Evolutionary conservation across 306 rosid species (phyloP).

Genomic region (Cucumis hystrix): DNA sequence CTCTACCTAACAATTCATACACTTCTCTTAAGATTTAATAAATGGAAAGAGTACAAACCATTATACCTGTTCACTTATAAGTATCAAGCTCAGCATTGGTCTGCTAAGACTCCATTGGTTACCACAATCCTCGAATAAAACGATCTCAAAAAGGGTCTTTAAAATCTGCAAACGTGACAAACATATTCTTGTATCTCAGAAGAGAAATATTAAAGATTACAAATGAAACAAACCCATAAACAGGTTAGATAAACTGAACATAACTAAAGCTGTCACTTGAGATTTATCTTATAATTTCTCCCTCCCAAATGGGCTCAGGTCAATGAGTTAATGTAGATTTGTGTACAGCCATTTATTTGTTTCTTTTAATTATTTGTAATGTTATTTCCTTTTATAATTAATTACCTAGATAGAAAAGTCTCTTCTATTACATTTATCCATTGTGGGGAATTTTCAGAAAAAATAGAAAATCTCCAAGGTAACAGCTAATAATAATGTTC

Average conservation of each 20-base stretch:
- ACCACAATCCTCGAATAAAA: conserved; percentile 70
- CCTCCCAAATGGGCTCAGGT: not conserved
- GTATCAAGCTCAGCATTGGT: conserved; percentile 78
- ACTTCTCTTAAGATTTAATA: not conserved
- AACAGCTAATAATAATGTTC: not conserved
- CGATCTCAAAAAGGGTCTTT: conserved; percentile 80
- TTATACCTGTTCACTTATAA: conserved; percentile 66
- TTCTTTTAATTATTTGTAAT: too few species aligned
- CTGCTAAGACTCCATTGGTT: conserved; percentile 83
- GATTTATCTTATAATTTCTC: not conserved
- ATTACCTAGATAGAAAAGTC: too few species aligned
- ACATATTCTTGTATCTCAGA: not conserved
- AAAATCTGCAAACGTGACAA: conserved; percentile 31
- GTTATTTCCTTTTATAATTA: too few species aligned
- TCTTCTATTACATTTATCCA: too few species aligned
- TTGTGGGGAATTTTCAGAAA: too few species aligned
- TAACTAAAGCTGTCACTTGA: not conserved
- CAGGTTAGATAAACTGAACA: not conserved
- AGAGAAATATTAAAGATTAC: not conserved
- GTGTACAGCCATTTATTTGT: too few species aligned
- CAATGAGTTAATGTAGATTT: too few species aligned
- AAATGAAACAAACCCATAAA: not conserved
- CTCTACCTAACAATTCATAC: not conserved
- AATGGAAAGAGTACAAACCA: not conserved
- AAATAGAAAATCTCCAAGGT: too few species aligned